Evolutionary conservation across 805 yeast genomes (phyloP).

Genomic region (Lipomyces japonicus): DNA sequence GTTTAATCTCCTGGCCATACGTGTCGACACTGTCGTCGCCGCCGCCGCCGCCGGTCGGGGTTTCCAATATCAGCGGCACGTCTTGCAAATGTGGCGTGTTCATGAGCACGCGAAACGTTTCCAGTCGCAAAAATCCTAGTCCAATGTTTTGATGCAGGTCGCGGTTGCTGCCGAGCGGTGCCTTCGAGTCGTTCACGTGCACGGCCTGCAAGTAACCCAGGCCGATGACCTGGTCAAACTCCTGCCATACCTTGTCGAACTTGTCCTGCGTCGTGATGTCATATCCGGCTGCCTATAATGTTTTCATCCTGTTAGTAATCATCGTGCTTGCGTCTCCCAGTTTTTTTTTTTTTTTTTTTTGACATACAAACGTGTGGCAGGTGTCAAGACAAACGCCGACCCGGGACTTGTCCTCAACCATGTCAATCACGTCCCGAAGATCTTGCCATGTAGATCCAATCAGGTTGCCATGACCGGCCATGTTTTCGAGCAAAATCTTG

Average conservation of each 20-base stretch:
- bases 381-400: conserved; percentile 97
- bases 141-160: conserved; percentile 92
- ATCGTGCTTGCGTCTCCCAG: too few relatives aligned
- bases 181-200: conserved; percentile 92
- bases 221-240: conserved; percentile 74
- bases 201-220: conserved; percentile 69
- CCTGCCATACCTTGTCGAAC: conserved; percentile 66
- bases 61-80: conserved; percentile 81
- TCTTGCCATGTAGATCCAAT: conserved; percentile 82
- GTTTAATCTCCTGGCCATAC: conserved; percentile 46
- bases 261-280: conserved; percentile 62
- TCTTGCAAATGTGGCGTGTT: conserved; percentile 58
- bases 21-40: conserved; percentile 47
- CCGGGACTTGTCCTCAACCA: conserved; percentile 74
- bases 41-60: conserved; percentile 55
- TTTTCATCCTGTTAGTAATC: too few relatives aligned
- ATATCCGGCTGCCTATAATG: conserved; percentile 68
- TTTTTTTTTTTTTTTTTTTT: neutral
- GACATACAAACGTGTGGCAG: conserved; percentile 74
- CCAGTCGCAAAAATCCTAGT: conserved; percentile 82
- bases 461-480: conserved; percentile 95
- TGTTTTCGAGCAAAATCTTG: conserved; percentile 86
- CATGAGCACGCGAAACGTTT: conserved; percentile 73
- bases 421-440: conserved; percentile 64
- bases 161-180: conserved; percentile 83